These are phyloP conservation scores for Entomortierella beljakovae DNA, from an alignment of 192 early-diverging fungal genomes.

Conservation along the genomic window DNA sequence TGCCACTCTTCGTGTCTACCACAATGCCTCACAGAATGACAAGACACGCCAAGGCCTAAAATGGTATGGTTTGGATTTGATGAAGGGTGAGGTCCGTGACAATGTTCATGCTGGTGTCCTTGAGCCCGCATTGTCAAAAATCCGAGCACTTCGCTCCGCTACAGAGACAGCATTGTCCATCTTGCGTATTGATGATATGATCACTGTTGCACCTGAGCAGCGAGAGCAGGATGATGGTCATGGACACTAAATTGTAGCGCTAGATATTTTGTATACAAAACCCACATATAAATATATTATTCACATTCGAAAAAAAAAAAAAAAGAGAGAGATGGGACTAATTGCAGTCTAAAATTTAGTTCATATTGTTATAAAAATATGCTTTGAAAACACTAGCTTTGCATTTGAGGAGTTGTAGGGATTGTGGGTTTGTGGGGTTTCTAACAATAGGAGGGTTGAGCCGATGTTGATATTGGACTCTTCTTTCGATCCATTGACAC, in stretches of 20 bases:
- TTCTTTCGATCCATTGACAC: constrained; percentile 19
- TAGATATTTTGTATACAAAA: too few relatives aligned
- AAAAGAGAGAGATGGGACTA: too few relatives aligned
- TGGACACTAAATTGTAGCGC: constrained; percentile 51
- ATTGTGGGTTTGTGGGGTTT: too few relatives aligned
- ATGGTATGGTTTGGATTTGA: constrained; percentile 92
- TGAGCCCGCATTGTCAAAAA: constrained; percentile 97
- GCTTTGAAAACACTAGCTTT: too few relatives aligned
- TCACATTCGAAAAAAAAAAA: too few relatives aligned
- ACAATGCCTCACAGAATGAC: constrained; percentile 91
- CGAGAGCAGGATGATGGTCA: constrained; percentile 46
- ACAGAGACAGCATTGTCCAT: constrained; percentile 99
- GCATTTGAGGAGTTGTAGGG: too few relatives aligned
- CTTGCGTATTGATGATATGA: constrained; percentile 95
- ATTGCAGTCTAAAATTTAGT: too few relatives aligned
- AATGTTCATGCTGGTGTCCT: constrained; percentile 95
- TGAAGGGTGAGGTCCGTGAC: constrained; percentile 92
- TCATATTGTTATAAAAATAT: too few relatives aligned
- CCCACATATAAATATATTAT: too few relatives aligned
- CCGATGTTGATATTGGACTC: constrained; percentile 8
- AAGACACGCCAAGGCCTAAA: constrained; percentile 82
- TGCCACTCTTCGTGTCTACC: constrained; percentile 95
- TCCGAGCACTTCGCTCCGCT: constrained; percentile 96
- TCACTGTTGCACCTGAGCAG: constrained; percentile 67
- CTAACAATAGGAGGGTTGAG: background rate